Evolutionary conservation across 768 basidiomycete species (phyloP).

Genomic region (Trametes punicea): DNA sequence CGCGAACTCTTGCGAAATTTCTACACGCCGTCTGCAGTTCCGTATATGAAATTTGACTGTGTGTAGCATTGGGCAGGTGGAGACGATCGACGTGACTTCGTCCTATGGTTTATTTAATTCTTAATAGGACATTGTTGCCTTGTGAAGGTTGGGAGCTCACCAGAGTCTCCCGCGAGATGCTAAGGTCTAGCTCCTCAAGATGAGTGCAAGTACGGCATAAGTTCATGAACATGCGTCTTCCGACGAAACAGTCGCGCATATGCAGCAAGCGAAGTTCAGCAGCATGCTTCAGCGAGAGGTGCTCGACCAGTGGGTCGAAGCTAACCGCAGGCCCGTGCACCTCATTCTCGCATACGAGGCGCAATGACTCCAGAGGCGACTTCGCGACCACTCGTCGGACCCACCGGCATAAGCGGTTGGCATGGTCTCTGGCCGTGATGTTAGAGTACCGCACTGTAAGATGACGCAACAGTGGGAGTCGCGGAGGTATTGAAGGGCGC

Average conservation of each 20-base stretch:
- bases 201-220: conserved; percentile 32
- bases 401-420: conserved; percentile 39
- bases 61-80: not conserved
- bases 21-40: not conserved
- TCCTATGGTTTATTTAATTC: not conserved
- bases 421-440: conserved; percentile 24
- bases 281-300: conserved; percentile 35
- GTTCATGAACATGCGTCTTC: conserved; percentile 24
- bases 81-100: not conserved
- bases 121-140: not conserved
- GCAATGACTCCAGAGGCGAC: conserved; percentile 35
- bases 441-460: conserved; percentile 31
- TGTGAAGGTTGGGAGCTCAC: conserved; percentile 35
- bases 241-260: conserved; percentile 31
- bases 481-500: conserved; percentile 12
- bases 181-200: conserved; percentile 38
- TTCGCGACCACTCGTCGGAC: conserved; percentile 34
- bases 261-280: conserved; percentile 34
- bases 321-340: conserved; percentile 24
- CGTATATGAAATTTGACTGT: not conserved
- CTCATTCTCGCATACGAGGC: conserved; percentile 30
- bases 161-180: conserved; percentile 30
- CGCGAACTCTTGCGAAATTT: not conserved
- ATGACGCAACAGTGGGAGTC: conserved; percentile 29
- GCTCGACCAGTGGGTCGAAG: conserved; percentile 39